Percentiles rank a stretch among this genome's conserved stretches.
Evolutionary conservation across 2,329 filamentous ascomycete genomes (phyloP).

Genomic region (Huntiella abstrusa): DNA sequence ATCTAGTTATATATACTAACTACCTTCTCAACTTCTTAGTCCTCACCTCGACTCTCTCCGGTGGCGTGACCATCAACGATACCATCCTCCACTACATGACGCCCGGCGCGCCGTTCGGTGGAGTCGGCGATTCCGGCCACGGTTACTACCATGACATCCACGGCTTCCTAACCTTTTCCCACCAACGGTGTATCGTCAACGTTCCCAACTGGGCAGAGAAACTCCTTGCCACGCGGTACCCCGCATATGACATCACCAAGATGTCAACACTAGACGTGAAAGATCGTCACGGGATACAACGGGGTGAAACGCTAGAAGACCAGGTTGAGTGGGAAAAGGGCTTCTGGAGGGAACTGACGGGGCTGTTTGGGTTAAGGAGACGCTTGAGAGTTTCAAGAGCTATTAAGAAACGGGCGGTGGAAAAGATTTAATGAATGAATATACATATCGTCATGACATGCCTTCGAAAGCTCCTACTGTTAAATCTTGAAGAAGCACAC

Average conservation of each 20-base stretch:
- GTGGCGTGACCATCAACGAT: constrained; percentile 33
- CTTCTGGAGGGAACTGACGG: not conserved
- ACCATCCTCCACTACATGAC: constrained; percentile 25
- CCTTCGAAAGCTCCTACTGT: constrained; percentile 4
- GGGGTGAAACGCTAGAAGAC: constrained; percentile 1
- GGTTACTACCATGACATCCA: constrained; percentile 30
- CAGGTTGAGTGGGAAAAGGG: not conserved
- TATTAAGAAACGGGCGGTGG: no score
- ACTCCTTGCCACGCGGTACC: constrained; percentile 13
- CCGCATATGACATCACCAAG: constrained; percentile 12
- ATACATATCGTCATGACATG: not conserved
- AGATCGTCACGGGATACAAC: constrained; percentile 1
- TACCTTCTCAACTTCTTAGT: constrained; percentile 12
- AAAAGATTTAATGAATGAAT: not conserved
- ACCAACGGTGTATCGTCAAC: constrained; percentile 21
- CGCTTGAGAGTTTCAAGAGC: no score
- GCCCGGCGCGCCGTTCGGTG: constrained; percentile 27
- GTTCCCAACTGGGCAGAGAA: constrained; percentile 19
- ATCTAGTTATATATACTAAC: not conserved
- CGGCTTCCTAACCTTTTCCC: constrained; percentile 26
- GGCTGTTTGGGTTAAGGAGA: not conserved
- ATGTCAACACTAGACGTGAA: not conserved
- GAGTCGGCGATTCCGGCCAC: constrained; percentile 28
- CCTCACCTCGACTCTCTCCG: constrained; percentile 23
- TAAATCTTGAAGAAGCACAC: constrained; percentile 7